Conservation (phyloP, 768 basidiomycete species). For the Termitomyces sp. region DNA sequence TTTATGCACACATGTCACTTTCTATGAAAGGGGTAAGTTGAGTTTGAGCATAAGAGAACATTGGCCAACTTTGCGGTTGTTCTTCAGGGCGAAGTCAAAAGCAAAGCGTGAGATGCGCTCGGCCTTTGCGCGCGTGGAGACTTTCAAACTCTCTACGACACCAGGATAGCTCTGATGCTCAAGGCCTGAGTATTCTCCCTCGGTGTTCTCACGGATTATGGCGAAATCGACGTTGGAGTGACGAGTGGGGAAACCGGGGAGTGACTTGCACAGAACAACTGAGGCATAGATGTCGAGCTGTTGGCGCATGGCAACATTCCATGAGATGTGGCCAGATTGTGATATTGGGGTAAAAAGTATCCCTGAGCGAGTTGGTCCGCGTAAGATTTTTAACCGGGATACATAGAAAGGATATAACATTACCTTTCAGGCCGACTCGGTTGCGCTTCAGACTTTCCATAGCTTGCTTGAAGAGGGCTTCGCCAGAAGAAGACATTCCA, state of each 20-base stretch:
- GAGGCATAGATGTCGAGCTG: constrained; percentile 99
- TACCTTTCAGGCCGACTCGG: constrained; percentile 97
- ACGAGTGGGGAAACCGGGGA: constrained; percentile 93
- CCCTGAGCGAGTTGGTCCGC: constrained; percentile 40
- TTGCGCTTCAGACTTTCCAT: constrained; percentile 98
- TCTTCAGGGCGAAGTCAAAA: constrained; percentile 98
- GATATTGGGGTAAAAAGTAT: constrained; percentile 99
- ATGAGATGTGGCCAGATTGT: constrained; percentile 93
- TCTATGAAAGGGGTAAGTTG: constrained; percentile 39
- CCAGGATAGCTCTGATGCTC: constrained; percentile 98
- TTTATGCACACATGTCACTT: constrained; percentile 99
- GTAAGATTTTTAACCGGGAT: neutral
- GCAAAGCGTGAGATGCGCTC: constrained; percentile 97
- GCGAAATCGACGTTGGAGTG: constrained; percentile 97
- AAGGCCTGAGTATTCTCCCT: constrained; percentile 98
- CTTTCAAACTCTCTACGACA: constrained; percentile 97
- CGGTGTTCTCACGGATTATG: constrained; percentile 99
- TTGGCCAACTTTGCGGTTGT: constrained; percentile 80
- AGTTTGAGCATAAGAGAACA: neutral
- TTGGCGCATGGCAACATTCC: constrained; percentile 99
- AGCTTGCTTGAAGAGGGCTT: constrained; percentile 93
- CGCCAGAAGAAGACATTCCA: constrained; percentile 90
- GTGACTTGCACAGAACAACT: constrained; percentile 95
- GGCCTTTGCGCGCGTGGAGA: constrained; percentile 90
- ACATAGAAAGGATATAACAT: constrained; percentile 13